Base-by-base conservation (phyloP, 169 alveolate species). In the Theileria orientalis region DNA sequence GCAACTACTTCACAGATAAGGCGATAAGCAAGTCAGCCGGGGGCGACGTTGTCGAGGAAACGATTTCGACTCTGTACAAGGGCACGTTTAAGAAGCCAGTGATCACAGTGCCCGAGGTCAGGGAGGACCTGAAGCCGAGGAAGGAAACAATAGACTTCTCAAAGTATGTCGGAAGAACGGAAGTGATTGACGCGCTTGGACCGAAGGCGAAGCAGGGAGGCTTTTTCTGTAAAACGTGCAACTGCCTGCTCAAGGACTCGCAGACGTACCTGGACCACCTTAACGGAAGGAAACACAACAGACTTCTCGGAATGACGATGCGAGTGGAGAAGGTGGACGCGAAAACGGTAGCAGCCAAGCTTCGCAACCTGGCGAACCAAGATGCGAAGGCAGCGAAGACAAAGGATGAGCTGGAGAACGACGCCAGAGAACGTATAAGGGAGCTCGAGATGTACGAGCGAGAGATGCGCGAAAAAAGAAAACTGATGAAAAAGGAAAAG, bases 301-400 rank as follows among this genome's bases (percentile, higher is more conserved):
- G 96, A n/a, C 85, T 92, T 76, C 82, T 94, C 16, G 98, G 98
- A 2, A 93, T 93, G 96, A 94, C 95, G 60, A 96, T 94, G 98
- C 84, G 95, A 25, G 98, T 94, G 23, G 96, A 94, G 85, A 87
- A 85, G 63, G 97, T 92, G 16, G 85, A 91, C 2, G 83, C 87
- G n/a, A 91, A 83, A 14, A 77, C 90, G 30, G 96, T 94, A 1
- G 92, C 92, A 49, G 94, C 87, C 21, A 92, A 91, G 68, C 79
- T 91, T 60, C 62, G 78, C 74, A 90, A 66, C 84, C 83, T 71
- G 84, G 84, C 78, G 5, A 64, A 40, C 61, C 76, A 74, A 35
- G 85, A 72, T 44, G 42, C 40, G 21, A 40, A 19, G 29, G 21
- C 84, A 1, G 74, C 30, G 14, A 57, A 40, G 33, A 25, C 75